These are phyloP conservation scores for Juncus effusus DNA, from an alignment of 176 grass and related monocot genomes.

Conservation along the genomic window DNA sequence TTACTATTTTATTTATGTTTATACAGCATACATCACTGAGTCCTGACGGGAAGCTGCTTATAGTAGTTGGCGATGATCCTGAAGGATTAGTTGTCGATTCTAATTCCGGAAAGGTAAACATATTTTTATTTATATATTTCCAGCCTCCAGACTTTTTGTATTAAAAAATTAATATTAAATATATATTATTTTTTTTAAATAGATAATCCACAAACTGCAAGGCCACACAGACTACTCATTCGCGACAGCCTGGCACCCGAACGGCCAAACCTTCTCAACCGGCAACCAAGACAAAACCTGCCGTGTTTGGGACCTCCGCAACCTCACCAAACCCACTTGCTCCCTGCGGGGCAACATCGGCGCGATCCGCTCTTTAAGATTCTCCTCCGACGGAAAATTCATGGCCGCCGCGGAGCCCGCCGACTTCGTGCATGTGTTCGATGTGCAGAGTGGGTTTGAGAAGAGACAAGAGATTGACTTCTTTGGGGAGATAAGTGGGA, in stretches of 20 bases:
- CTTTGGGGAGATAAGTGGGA: conserved; percentile 89
- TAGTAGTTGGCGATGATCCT: conserved; percentile 79
- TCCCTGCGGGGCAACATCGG: conserved; percentile 84
- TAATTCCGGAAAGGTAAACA: conserved; percentile 86
- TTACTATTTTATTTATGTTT: background rate
- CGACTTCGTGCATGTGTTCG: conserved; percentile 84
- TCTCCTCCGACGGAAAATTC: conserved; percentile 80
- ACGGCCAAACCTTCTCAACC: conserved; percentile 80
- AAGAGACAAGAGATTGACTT: conserved; percentile 87
- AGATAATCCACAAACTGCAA: conserved; percentile 66
- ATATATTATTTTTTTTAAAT: conserved; percentile 12
- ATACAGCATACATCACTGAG: conserved; percentile 92
- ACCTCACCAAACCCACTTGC: conserved; percentile 65
- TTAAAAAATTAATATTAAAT: conserved; percentile 1
- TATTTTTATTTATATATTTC: conserved; percentile 13
- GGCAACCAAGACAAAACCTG: conserved; percentile 99
- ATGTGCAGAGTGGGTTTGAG: conserved; percentile 63
- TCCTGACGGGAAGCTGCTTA: conserved; percentile 77
- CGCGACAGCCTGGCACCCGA: conserved; percentile 89
- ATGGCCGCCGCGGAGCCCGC: conserved; percentile 94
- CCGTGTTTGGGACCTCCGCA: conserved; percentile 82
- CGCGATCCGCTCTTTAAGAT: conserved; percentile 79
- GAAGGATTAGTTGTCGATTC: conserved; percentile 77
- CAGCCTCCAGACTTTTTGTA: background rate
- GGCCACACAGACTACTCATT: conserved; percentile 87